Base-by-base conservation (phyloP, 805 yeast species). In the Cyberlindnera galapagoensis region DNA sequence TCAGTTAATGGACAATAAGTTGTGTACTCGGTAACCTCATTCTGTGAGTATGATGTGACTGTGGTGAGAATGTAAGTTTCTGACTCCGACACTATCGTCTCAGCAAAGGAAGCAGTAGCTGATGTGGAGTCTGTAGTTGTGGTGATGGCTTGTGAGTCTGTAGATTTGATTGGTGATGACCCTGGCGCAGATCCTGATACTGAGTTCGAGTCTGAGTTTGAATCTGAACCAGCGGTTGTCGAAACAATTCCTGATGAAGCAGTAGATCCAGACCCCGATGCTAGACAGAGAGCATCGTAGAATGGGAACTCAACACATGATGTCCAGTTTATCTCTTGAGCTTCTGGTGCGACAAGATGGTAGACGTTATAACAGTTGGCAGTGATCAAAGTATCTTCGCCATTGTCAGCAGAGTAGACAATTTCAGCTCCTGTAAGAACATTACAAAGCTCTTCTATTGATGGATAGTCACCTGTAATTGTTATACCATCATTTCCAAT, bases 281-380 rank as follows among this genome's bases (percentile, higher is more conserved):
- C 9, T 15, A 39, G 35, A 36, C 52, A 49, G 5, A 37, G 21
- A 3, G 38, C 13, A 23, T 39, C 33, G 30, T 37, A 44, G 43
- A 46, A 44, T 35, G 54, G 44, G 40, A 42, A 50, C 30, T 50
- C 55, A 13, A 31, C 36, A 39, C 55, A 50, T 8, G 43, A 26
- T 7, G 31, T 20, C 55, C 55, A 50, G 12, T 39, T 38, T 18
- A 50, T 30, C 4, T 26, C 31, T 14, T 38, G 24, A 10, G 25
- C 28, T 5, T 36, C 32, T 6, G 35, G 9, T 16, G 43, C 43
- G 19, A 40, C 48, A 25, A 50, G 26, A 27, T 31, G 30, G 36
- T 38, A 49, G 18, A 50, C 51, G 26, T 43, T 35, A 32, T 29
- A 41, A 33, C 55, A 50, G 42, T 50, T 43, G 17, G 49, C 22